Percentiles rank a stretch among this genome's conserved stretches.
Conservation (phyloP, 306 rosid species). For the Betula pendula region DNA sequence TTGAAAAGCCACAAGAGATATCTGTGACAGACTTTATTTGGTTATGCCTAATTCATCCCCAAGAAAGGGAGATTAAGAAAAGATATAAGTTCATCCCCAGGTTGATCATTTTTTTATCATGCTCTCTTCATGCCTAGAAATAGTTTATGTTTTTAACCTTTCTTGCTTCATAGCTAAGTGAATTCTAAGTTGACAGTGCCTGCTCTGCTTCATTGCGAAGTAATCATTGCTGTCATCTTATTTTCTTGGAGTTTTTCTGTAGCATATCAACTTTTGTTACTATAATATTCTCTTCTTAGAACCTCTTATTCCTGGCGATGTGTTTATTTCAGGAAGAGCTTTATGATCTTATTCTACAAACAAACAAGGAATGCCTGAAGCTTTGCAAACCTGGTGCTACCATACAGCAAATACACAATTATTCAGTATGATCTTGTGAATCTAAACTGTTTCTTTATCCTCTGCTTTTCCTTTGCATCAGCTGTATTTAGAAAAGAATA, state of each 20-base stretch:
- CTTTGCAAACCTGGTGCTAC: slow-evolving; percentile 90
- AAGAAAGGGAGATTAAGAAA: neutral
- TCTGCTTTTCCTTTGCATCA: slow-evolving; percentile 14
- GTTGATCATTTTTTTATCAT: neutral
- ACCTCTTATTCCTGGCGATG: slow-evolving; percentile 2
- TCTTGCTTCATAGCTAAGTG: no score
- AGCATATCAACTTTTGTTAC: neutral
- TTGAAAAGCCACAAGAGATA: neutral
- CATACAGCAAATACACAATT: slow-evolving; percentile 72
- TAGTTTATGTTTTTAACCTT: neutral
- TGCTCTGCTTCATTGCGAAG: no score
- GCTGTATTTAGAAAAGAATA: neutral
- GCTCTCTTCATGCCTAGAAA: neutral
- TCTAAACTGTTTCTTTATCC: slow-evolving; percentile 5
- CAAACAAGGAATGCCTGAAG: slow-evolving; percentile 74
- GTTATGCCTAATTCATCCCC: neutral
- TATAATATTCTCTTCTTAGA: neutral
- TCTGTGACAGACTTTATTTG: neutral
- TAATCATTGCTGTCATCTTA: neutral
- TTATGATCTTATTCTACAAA: slow-evolving; percentile 76
- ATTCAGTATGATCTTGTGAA: slow-evolving; percentile 57
- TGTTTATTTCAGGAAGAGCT: slow-evolving; percentile 75
- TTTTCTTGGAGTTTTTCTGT: neutral
- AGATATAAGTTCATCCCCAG: no score
- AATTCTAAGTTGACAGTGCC: no score